Percentiles rank a stretch among this genome's conserved stretches.
phyloP scores from a whole-genome alignment of 495 filamentous ascomycete species.

The Aspergillus coremiiformis region DNA sequence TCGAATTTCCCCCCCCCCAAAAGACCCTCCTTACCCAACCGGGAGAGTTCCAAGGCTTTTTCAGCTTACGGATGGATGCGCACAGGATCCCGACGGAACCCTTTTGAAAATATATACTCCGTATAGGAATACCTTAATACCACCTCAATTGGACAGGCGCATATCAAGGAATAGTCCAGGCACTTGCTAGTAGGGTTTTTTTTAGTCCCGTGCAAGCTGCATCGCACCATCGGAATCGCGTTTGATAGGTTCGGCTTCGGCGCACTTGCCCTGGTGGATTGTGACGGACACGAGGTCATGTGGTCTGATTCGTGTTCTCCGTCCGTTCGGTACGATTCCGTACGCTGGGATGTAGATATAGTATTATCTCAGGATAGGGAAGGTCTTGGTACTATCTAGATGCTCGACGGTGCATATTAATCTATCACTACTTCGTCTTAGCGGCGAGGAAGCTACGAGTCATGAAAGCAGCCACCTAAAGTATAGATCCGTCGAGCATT shows the following conservation, averaged over 20 bases:
- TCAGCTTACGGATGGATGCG: background rate
- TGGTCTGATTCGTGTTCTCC: background rate
- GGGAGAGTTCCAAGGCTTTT: background rate
- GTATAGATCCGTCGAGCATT: too few relatives aligned
- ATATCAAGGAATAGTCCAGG: too few relatives aligned
- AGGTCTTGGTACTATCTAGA: background rate
- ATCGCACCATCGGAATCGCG: conserved; percentile 1
- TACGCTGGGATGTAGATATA: too few relatives aligned
- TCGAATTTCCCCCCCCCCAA: background rate
- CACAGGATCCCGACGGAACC: too few relatives aligned
- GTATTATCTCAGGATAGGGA: too few relatives aligned
- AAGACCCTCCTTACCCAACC: background rate
- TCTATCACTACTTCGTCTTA: background rate
- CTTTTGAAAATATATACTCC: too few relatives aligned
- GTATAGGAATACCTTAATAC: too few relatives aligned
- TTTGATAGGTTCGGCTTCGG: conserved; percentile 4
- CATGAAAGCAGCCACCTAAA: background rate
- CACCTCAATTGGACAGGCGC: too few relatives aligned
- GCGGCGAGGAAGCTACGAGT: background rate
- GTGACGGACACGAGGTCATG: conserved; percentile 2
- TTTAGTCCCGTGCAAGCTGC: too few relatives aligned
- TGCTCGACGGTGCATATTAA: background rate
- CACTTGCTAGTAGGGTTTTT: too few relatives aligned
- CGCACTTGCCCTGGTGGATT: background rate
- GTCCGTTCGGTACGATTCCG: background rate